phyloP scores from a whole-genome alignment of 805 yeast genomes.

The Yarrowia bubula region DNA sequence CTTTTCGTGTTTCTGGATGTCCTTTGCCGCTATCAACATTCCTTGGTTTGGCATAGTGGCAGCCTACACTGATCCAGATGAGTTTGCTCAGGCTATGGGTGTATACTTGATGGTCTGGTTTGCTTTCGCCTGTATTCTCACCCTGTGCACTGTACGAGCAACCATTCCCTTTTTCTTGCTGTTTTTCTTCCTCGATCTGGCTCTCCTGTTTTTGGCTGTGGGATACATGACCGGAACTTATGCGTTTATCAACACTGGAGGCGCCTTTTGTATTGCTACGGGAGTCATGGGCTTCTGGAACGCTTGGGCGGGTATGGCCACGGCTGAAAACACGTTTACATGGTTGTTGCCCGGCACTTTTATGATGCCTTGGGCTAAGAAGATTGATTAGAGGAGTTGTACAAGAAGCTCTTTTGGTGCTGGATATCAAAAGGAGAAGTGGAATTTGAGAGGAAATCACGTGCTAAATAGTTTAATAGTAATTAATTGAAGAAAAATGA shows the following conservation, averaged over 20 bases:
- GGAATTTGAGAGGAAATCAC: background rate
- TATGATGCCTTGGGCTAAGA: constrained; percentile 27
- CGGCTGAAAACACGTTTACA: constrained; percentile 45
- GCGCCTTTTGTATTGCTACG: constrained; percentile 55
- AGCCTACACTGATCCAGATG: constrained; percentile 41
- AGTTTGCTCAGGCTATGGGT: constrained; percentile 50
- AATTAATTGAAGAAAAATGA: background rate
- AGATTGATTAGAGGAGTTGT: background rate
- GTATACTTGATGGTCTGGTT: constrained; percentile 62
- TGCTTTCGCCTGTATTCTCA: constrained; percentile 54
- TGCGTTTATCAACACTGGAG: constrained; percentile 53
- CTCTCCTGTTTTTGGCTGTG: constrained; percentile 46
- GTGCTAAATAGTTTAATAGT: background rate
- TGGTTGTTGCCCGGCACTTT: constrained; percentile 17
- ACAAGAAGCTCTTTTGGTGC: background rate
- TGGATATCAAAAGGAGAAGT: background rate
- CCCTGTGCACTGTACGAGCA: constrained; percentile 57
- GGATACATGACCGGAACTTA: constrained; percentile 49
- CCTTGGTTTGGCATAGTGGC: constrained; percentile 51
- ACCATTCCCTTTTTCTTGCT: constrained; percentile 61
- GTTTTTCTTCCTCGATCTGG: constrained; percentile 47
- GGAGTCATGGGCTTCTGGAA: constrained; percentile 58
- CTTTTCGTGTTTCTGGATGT: constrained; percentile 66
- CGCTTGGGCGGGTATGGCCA: constrained; percentile 60
- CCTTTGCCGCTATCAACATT: constrained; percentile 56